Base-by-base conservation (phyloP, 2,329 filamentous ascomycete species). In the Ophiostoma triangulosporum region DNA sequence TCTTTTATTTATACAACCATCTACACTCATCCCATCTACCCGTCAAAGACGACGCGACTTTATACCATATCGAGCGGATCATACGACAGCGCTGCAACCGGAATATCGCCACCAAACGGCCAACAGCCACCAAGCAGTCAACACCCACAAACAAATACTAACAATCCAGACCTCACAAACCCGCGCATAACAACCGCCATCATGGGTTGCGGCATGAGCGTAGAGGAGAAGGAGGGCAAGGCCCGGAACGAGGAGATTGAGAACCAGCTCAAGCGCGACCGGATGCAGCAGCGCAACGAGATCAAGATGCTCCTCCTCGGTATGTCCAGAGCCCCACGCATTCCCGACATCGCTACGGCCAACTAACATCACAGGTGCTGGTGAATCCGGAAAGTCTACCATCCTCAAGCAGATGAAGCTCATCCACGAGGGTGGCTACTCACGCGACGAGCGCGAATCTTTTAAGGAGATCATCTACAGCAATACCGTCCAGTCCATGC, bases 221-320 rank as follows among this genome's bases (percentile, higher is more conserved):
- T 93, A 68, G 93, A 97, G 77, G 93, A 97, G 76, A 96, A 96
- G 85, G 93, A 97, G 89, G 91, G 93, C 75, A 97, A 96, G 87
- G 88, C 89, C 77, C 85, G 93, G 64, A 97, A 98, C 70, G 93
- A 98, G 80, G 91, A 97, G 82, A 98, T 98, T 67, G 93, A 98
- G 75, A 97, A 96, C 71, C 91, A 97, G 77, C 77, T 97, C 68
- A 97, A 96, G 81, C 81, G 88, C 70, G 93, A 98, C 69, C 94
- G 95, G 74, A 87, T 97, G 87, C 86, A 95, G 78, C 90, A 96
- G 76, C 85, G 91, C 65, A 98, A 98, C 64, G 93, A 98, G 74
- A 98, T 98, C 77, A 98, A 98, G 81, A 97, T 98, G 93, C 78
- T 98, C 64, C 80, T 98, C 65, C 84, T 98, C 65, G 93, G 93